These are phyloP conservation scores for Trichoderma aggressivum DNA, from an alignment of 2,329 filamentous ascomycete genomes.

Conservation along the genomic window DNA sequence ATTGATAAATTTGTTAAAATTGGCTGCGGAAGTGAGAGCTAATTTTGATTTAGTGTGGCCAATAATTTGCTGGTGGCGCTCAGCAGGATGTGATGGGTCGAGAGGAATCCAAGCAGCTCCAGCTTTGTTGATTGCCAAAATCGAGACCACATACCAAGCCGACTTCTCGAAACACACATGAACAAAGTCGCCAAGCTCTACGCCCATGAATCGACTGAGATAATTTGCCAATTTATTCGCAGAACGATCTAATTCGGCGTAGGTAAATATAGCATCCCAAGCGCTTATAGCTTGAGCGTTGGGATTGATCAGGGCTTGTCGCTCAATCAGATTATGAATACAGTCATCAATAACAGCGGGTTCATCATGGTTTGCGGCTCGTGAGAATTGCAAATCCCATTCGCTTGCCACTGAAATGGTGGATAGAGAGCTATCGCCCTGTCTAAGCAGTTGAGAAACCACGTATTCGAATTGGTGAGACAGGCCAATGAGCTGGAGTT, in stretches of 20 bases:
- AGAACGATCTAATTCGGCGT: background rate
- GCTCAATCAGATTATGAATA: constrained; percentile 7
- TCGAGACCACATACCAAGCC: constrained; percentile 10
- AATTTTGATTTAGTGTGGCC: constrained; percentile 9
- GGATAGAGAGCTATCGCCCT: background rate
- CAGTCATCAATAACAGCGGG: constrained; percentile 9
- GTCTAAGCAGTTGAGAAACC: background rate
- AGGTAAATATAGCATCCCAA: constrained; percentile 8
- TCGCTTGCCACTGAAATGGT: constrained; percentile 7
- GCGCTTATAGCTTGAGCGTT: background rate
- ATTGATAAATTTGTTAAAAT: background rate
- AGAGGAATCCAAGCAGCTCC: constrained; percentile 15
- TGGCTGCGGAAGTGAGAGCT: constrained; percentile 7
- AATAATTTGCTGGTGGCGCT: constrained; percentile 19
- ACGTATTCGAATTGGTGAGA: constrained; percentile 15
- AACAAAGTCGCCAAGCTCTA: constrained; percentile 6
- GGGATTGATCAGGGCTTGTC: background rate
- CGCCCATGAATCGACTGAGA: background rate
- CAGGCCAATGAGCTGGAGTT: background rate
- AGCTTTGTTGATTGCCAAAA: constrained; percentile 16
- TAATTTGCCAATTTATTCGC: background rate
- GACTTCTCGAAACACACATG: constrained; percentile 16
- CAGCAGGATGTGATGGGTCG: constrained; percentile 11
- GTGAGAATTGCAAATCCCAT: constrained; percentile 11
- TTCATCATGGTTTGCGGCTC: background rate